A percentile compares a stretch with the other conserved stretches of the same genome.
Evolutionary conservation across 1,139 yeast species (phyloP).

Genomic region (Candida labiduridarum): DNA sequence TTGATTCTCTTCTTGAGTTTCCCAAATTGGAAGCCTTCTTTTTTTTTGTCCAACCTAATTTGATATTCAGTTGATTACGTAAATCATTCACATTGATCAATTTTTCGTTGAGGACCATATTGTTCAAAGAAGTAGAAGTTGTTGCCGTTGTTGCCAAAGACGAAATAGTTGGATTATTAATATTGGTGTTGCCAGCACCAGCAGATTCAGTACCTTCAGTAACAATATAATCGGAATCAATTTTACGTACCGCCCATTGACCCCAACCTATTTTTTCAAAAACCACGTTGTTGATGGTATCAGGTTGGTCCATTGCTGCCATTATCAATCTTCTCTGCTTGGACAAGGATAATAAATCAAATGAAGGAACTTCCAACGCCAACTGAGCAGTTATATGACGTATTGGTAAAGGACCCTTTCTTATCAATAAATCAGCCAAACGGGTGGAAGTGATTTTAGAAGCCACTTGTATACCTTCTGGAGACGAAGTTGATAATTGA

Average conservation of each 20-base stretch:
- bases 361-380: slow-evolving; percentile 74
- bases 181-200: slow-evolving; percentile 5
- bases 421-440: slow-evolving; percentile 65
- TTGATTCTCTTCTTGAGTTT: slow-evolving; percentile 52
- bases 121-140: slow-evolving; percentile 2
- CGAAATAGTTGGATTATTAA: neutral
- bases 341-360: slow-evolving; percentile 77
- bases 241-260: slow-evolving; percentile 84
- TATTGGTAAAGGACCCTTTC: slow-evolving; percentile 88
- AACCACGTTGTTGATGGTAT: slow-evolving; percentile 59
- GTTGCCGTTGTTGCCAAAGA: neutral
- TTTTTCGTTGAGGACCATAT: slow-evolving; percentile 29
- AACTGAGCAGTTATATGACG: slow-evolving; percentile 85
- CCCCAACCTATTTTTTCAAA: slow-evolving; percentile 99
- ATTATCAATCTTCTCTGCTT: slow-evolving; percentile 89
- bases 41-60: slow-evolving; percentile 51
- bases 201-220: slow-evolving; percentile 41
- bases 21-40: slow-evolving; percentile 16
- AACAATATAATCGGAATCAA: slow-evolving; percentile 51
- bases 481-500: slow-evolving; percentile 74
- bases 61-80: slow-evolving; percentile 42
- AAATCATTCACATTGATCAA: slow-evolving; percentile 40
- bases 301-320: slow-evolving; percentile 77
- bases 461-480: slow-evolving; percentile 88
- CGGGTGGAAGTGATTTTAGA: slow-evolving; percentile 81